Conservation (phyloP, 148 eudicot species). For the Spergularia bocconei region DNA sequence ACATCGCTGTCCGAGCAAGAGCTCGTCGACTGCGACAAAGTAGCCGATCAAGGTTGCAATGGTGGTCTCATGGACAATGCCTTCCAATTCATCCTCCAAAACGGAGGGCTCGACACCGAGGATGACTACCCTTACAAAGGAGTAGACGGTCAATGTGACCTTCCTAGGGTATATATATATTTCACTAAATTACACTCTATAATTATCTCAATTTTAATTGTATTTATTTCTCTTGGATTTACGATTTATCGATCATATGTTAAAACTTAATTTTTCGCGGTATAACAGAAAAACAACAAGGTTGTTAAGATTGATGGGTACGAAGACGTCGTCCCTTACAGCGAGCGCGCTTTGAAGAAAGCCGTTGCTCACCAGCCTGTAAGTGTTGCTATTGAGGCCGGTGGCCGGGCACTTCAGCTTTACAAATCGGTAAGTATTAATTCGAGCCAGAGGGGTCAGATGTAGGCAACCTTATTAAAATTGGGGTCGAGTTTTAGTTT, state of each 20-base stretch:
- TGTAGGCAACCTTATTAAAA: too few species aligned
- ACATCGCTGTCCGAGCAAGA: slow-evolving; percentile 81
- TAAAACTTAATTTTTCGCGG: not conserved
- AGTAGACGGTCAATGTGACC: slow-evolving; percentile 54
- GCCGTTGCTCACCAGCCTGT: slow-evolving; percentile 95
- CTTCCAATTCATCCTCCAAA: slow-evolving; percentile 63
- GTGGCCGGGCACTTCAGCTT: slow-evolving; percentile 67
- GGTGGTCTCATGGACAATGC: slow-evolving; percentile 94
- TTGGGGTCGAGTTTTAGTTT: too few species aligned
- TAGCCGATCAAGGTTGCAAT: slow-evolving; percentile 58
- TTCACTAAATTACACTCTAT: too few species aligned
- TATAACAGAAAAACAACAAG: slow-evolving; percentile 64
- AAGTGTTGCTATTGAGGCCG: slow-evolving; percentile 88
- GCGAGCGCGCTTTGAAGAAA: slow-evolving; percentile 72
- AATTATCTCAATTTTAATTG: not conserved
- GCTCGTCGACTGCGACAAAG: slow-evolving; percentile 73
- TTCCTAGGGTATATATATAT: slow-evolving; percentile 46
- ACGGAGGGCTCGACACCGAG: slow-evolving; percentile 86
- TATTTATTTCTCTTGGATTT: too few species aligned
- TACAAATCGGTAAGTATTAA: slow-evolving; percentile 54
- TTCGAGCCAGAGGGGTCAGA: too few species aligned
- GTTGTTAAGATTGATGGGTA: slow-evolving; percentile 80
- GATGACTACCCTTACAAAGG: slow-evolving; percentile 73
- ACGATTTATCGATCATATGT: not conserved
- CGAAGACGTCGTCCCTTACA: slow-evolving; percentile 74